Base-by-base conservation (phyloP, 2,329 filamentous ascomycete species). In the Metarhizium rileyi region DNA sequence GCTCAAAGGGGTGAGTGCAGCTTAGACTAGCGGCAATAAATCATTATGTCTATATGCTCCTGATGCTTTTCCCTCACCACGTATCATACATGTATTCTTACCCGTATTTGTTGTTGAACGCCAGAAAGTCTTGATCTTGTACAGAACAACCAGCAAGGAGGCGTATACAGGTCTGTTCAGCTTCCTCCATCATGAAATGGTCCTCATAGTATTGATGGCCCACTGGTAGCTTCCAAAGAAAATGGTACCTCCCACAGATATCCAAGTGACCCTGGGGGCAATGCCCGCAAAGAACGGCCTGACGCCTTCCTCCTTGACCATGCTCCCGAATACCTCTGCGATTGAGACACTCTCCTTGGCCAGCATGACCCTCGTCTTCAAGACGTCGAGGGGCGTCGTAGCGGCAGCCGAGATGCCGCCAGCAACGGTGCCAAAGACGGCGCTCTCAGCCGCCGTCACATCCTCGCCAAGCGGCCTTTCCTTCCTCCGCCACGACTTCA, bases 351-450 rank as follows among this genome's bases (percentile, higher is more conserved):
- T 80, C 72, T 84, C 80, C 60, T 81, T 77, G 14, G 87, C 85
- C 57, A 98, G 73, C 93, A 98, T 98, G 68, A 97, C 84, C 55
- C 93, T 76, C 56, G 93, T 98, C 80, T 98, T 98, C 57, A 98
- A 74, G 54, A 98, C 93, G 69, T 98, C 93, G 54, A 98, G 70
- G 36, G 93, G 93, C 47, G 93, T 98, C 23, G 93, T 98, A 52
- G 91, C 64, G 0, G 80, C 91, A 0, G 93, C 93, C 1, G 93
- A 90, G 36, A 96, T 75, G 1, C 84, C 90, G 1, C 93, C 93
- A 0, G 89, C 83, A 33, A 90, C 62, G 59, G 86, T 90, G 0
- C 93, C 93, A 66, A 93, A 91, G 40, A 93, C 59, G 0, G 86
- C 93, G 57, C 87, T 93, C 70, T 95, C 90, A 2, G 77, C 69